phyloP scores from a whole-genome alignment of 208 protist genomes.

The Leishmania amazonensis region DNA sequence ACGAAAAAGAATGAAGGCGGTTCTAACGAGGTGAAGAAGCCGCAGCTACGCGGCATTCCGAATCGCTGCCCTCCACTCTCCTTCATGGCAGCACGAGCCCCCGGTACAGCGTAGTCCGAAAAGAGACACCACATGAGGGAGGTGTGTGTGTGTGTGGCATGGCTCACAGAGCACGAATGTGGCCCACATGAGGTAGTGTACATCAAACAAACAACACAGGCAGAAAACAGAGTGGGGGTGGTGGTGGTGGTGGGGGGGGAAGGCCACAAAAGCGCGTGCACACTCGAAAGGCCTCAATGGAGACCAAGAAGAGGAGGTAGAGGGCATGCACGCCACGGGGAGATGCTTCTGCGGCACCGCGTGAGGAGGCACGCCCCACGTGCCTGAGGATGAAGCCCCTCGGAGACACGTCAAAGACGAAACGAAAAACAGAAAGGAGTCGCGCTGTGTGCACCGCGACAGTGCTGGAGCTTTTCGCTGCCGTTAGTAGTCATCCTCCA shows the following conservation, averaged over 20 bases:
- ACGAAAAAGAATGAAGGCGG: neutral
- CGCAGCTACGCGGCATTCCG: neutral
- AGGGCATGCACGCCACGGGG: too few species aligned
- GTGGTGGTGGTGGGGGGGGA: too few species aligned
- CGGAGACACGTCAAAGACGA: neutral
- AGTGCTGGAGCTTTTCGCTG: neutral
- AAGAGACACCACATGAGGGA: neutral
- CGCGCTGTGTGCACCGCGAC: neutral
- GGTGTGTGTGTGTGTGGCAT: neutral
- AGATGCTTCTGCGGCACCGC: too few species aligned
- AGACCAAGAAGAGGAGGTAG: neutral
- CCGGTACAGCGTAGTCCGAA: too few species aligned
- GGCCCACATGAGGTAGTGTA: neutral
- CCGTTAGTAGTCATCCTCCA: slow-evolving; percentile 36
- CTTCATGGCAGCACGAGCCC: neutral
- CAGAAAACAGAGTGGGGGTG: neutral
- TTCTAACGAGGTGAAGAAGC: neutral
- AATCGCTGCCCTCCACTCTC: neutral
- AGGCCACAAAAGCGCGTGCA: too few species aligned
- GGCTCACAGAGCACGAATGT: neutral
- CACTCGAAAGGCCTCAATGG: neutral
- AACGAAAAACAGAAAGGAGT: neutral
- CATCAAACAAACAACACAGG: neutral
- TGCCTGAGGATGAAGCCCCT: neutral
- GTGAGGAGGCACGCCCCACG: neutral